These are phyloP conservation scores for Gonapodya prolifera DNA, from an alignment of 192 early-diverging fungal species.

Conservation along the genomic window DNA sequence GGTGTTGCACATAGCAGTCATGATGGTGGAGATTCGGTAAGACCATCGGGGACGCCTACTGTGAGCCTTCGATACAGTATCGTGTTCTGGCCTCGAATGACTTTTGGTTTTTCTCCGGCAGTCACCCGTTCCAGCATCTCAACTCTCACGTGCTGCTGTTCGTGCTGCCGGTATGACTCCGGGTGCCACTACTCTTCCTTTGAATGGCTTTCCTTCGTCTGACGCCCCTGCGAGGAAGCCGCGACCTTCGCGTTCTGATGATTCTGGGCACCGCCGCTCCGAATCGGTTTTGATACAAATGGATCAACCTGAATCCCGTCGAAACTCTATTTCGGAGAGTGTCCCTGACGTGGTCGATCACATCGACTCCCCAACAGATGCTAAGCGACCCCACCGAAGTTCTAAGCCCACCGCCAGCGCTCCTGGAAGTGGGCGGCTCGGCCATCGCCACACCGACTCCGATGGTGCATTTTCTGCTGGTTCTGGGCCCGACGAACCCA, in stretches of 20 bases:
- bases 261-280: not conserved
- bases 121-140: not conserved
- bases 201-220: not conserved
- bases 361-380: not conserved
- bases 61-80: too few species aligned
- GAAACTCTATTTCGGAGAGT: not conserved
- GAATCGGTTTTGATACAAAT: not conserved
- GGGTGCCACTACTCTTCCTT: not conserved
- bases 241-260: not conserved
- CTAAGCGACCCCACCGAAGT: not conserved
- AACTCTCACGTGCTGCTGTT: not conserved
- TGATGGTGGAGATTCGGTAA: too few species aligned
- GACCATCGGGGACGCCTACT: too few species aligned
- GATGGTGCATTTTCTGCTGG: not conserved
- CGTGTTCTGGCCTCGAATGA: not conserved
- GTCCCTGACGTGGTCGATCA: not conserved
- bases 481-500: not conserved
- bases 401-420: not conserved
- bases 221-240: not conserved
- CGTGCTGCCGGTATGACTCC: not conserved
- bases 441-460: not conserved
- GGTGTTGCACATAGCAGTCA: too few species aligned
- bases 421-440: not conserved
- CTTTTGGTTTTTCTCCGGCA: not conserved
- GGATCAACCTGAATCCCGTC: not conserved